These are phyloP conservation scores for Coprinellus micaceus DNA, from an alignment of 768 basidiomycete species.

Conservation along the genomic window DNA sequence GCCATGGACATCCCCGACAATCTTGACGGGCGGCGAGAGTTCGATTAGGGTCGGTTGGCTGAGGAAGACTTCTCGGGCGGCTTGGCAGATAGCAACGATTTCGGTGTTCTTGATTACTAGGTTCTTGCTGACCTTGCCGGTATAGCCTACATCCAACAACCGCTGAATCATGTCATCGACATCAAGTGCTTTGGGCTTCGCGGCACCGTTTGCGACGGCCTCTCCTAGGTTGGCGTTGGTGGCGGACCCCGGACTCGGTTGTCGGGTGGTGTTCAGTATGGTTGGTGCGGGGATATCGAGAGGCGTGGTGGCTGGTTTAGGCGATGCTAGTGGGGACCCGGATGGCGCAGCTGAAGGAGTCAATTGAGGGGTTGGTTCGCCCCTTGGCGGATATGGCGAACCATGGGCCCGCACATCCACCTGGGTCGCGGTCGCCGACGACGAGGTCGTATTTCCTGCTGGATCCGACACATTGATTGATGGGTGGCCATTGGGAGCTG, in stretches of 20 bases:
- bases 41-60: conserved; percentile 96
- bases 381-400: conserved; percentile 35
- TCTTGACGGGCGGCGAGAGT: conserved; percentile 96
- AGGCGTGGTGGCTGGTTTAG: conserved; percentile 44
- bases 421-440: conserved; percentile 19
- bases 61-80: conserved; percentile 94
- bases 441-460: conserved; percentile 30
- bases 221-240: conserved; percentile 38
- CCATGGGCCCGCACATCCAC: conserved; percentile 25
- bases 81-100: conserved; percentile 90
- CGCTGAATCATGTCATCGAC: conserved; percentile 98
- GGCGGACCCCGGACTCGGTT: conserved; percentile 52
- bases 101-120: conserved; percentile 94
- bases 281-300: conserved; percentile 81
- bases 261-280: conserved; percentile 63
- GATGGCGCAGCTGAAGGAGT: conserved; percentile 35
- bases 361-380: conserved; percentile 33
- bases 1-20: conserved; percentile 98
- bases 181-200: conserved; percentile 72
- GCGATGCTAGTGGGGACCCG: conserved; percentile 39
- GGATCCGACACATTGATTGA: conserved; percentile 44
- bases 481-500: conserved; percentile 41
- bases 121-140: conserved; percentile 96
- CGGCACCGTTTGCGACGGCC: conserved; percentile 38
- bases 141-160: conserved; percentile 93